Percentiles rank a stretch among this genome's conserved stretches.
phyloP scores from a whole-genome alignment of 768 basidiomycete genomes.

The Russula sp. region DNA sequence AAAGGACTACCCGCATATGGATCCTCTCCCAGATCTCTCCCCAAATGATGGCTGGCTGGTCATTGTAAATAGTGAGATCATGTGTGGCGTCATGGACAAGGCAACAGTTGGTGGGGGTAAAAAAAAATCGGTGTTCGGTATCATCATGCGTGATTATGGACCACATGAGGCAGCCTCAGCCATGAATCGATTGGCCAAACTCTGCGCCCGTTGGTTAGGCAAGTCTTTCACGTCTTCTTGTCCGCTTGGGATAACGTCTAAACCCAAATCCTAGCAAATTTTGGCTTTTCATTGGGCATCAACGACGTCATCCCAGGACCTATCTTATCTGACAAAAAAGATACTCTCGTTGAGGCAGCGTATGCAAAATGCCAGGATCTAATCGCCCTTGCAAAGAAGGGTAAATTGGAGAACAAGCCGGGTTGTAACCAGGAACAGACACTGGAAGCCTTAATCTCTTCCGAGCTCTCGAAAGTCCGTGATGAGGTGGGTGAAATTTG shows the following conservation, averaged over 20 bases:
- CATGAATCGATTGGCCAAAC: conserved; percentile 94
- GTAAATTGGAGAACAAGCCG: conserved; percentile 92
- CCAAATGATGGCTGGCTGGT: conserved; percentile 99
- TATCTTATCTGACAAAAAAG: conserved; percentile 71
- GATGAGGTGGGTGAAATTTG: conserved; percentile 95
- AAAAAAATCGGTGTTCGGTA: conserved; percentile 98
- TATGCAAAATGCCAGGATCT: conserved; percentile 82
- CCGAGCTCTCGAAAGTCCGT: conserved; percentile 89
- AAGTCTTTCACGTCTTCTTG: conserved; percentile 17
- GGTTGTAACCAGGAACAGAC: conserved; percentile 97
- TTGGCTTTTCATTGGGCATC: conserved; percentile 96
- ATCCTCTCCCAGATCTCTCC: conserved; percentile 71
- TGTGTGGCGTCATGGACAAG: conserved; percentile 99
- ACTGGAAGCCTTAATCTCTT: conserved; percentile 92
- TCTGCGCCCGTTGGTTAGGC: conserved; percentile 93
- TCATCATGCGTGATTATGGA: conserved; percentile 95
- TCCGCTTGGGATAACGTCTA: conserved; percentile 1
- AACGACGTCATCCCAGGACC: conserved; percentile 97
- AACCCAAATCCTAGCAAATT: conserved; percentile 62
- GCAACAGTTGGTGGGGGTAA: conserved; percentile 96
- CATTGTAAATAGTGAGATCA: conserved; percentile 94
- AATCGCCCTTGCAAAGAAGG: conserved; percentile 85
- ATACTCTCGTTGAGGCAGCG: conserved; percentile 77
- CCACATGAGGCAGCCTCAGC: conserved; percentile 88
- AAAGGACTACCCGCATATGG: conserved; percentile 55